Evolutionary conservation across 371 early-diverging fungal genomes (phyloP).

Genomic region (Gilbertella persicaria): DNA sequence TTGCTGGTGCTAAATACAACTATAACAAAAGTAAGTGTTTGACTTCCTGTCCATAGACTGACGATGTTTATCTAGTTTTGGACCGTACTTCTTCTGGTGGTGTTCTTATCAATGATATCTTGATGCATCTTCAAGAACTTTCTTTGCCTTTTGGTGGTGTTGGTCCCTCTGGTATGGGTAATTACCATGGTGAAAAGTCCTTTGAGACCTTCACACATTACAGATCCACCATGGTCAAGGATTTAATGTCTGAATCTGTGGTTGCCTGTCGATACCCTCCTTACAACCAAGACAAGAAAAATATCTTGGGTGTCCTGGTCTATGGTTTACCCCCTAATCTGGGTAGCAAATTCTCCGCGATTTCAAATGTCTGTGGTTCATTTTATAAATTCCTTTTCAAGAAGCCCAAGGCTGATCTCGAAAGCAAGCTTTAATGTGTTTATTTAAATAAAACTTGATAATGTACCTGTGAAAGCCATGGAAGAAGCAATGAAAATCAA

Average conservation of each 20-base stretch:
- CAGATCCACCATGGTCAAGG: slow-evolving; percentile 58
- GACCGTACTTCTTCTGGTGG: slow-evolving; percentile 67
- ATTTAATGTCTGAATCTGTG: slow-evolving; percentile 47
- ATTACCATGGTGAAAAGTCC: slow-evolving; percentile 78
- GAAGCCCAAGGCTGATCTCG: slow-evolving; percentile 9
- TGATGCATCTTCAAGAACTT: slow-evolving; percentile 56
- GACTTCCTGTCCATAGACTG: background rate
- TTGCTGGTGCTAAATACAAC: slow-evolving; percentile 41
- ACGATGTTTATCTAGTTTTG: slow-evolving; percentile 29
- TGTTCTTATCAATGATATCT: slow-evolving; percentile 70
- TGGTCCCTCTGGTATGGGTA: slow-evolving; percentile 81
- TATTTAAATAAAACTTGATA: slow-evolving; percentile 39
- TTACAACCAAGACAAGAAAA: slow-evolving; percentile 40
- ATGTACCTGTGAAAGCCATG: slow-evolving; percentile 30
- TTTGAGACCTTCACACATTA: slow-evolving; percentile 77
- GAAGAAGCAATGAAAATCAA: slow-evolving; percentile 22
- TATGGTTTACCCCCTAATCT: slow-evolving; percentile 31
- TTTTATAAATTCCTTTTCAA: slow-evolving; percentile 35
- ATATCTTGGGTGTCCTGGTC: slow-evolving; percentile 27
- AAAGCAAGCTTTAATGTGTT: slow-evolving; percentile 16
- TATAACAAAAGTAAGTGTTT: slow-evolving; percentile 34
- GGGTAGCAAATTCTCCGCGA: slow-evolving; percentile 27
- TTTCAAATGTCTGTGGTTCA: slow-evolving; percentile 29
- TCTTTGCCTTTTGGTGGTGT: slow-evolving; percentile 87
- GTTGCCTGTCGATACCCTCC: slow-evolving; percentile 54